Evolutionary conservation across 768 basidiomycete genomes (phyloP), one percentile per base, ranked within the genome.

Genomic region (Ramaria rubella): DNA sequence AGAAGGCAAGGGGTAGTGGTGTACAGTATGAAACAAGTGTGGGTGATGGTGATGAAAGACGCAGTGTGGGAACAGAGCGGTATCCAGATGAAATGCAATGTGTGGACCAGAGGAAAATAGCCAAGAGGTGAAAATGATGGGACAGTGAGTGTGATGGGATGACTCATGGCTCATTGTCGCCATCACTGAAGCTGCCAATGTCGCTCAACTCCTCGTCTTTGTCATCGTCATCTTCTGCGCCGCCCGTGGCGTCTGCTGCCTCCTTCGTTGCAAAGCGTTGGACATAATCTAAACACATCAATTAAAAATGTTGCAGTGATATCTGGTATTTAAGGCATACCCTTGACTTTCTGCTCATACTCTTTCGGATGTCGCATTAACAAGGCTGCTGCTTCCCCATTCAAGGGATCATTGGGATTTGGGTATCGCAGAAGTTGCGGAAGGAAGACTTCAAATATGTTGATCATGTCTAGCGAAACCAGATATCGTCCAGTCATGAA

Each of bases 371-470:
- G 94, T 27, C 95, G 87, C 91, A 98, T 94, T 60, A 98, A 81
- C 34, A 99, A 77, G 1, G 95, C 93, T 8, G 96, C 96, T 19
- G 96, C 96, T 73, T 99, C 96, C 31, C 95, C 95, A 62, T 99
- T 99, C 52, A 98, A 75, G 3, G 96, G 96, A 68, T 99, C 96
- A 59, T 94, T 93, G 12, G 96, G 95, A 70, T 99, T 99, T 60
- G 96, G 96, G 70, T 99, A 99, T 46, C 94, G 88, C 55, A 99
- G 74, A 1, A 99, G 82, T 70, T 99, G 96, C 4, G 96, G 96
- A 42, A 99, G 78, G 75, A 99, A 99, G 49, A 91, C 87, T 70
- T 99, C 96, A 67, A 99, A 98, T 61, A 99, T 98, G 69, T 99
- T 99, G 77, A 97, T 91, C 88, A 98, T 94, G 73, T 98, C 95